These are phyloP conservation scores for Leptographium flavum DNA, from an alignment of 2,329 filamentous ascomycete species.

Conservation along the genomic window DNA sequence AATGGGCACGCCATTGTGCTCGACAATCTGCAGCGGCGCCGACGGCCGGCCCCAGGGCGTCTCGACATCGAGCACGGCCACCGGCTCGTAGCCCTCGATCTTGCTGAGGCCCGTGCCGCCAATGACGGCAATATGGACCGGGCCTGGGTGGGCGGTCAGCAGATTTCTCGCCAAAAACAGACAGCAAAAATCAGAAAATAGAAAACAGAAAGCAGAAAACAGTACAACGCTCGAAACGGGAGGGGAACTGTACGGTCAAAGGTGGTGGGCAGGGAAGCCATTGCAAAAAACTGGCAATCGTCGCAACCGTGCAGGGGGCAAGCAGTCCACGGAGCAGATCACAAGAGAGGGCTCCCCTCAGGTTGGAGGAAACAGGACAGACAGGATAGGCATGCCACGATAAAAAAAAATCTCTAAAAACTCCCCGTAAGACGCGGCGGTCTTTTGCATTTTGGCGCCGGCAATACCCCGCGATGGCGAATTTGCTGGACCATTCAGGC, in stretches of 20 bases:
- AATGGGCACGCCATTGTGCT: slow-evolving; percentile 68
- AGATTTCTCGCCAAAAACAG: background rate
- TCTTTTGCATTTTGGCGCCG: background rate
- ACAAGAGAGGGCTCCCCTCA: background rate
- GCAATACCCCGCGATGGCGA: slow-evolving; percentile 1
- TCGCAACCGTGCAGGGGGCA: too few species aligned
- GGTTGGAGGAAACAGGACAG: background rate
- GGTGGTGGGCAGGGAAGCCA: slow-evolving; percentile 9
- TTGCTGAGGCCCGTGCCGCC: slow-evolving; percentile 86
- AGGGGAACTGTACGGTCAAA: slow-evolving; percentile 8
- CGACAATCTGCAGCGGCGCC: slow-evolving; percentile 68
- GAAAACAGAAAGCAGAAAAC: background rate
- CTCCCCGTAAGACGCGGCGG: too few species aligned
- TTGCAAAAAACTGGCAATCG: slow-evolving; percentile 1
- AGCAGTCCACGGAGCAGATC: background rate
- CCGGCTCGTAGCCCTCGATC: slow-evolving; percentile 73
- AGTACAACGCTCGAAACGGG: background rate
- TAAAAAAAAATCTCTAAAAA: too few species aligned
- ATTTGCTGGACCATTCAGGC: too few species aligned
- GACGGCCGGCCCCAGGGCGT: slow-evolving; percentile 84
- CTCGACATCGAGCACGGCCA: slow-evolving; percentile 58
- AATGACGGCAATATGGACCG: slow-evolving; percentile 75
- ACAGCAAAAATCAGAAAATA: background rate
- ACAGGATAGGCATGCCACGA: background rate
- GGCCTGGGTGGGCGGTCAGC: slow-evolving; percentile 26